Evolutionary conservation across 202 grass and related monocot species (phyloP), one percentile per base, ranked within the genome.

Genomic region (Eragrostis tef): DNA sequence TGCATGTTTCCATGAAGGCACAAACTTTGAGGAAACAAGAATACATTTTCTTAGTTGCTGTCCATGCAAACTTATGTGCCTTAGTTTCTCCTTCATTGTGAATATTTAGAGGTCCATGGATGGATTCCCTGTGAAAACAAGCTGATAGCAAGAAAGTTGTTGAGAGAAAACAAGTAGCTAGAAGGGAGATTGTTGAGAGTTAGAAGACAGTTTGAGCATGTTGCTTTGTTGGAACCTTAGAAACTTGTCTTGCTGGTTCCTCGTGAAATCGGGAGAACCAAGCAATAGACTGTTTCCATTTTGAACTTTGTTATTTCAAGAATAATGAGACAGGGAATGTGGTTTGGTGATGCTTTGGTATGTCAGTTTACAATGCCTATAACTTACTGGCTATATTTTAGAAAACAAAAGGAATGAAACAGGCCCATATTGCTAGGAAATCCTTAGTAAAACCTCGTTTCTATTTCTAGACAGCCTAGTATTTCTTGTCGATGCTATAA

Each of bases 1-100:
- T 74, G 52, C 60, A 44, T n/a, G 20, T 54, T 52, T 52, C 29
- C 21, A 42, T 6, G 16, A 16, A 64, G 25, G 26, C 26, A 27
- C 5, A 20, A 16, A 25, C 20, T 42, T 53, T 19, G 16, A 47
- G 36, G 34, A 73, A 84, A 69, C 39, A 3, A 51, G 48, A 7
- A 11, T 24, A 48, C 2, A 12, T 54, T 11, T 39, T 48, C 21
- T 20, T 25, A 67, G n/a, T 43, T 45, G 16, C 6, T 20, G 80
- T 56, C 1, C 42, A 46, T 53, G 10, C 45, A 79, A 25, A 31
- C 22, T 27, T 6, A 14, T n/a, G 51, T 79, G 22, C 39, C 16
- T 71, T 66, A 62, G 49, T 67, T 70, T 26, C 16, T 64, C 54
- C 53, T 84, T 78, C 29, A 42, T 31, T 31, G 29, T 31, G 29